Conservation (phyloP, 257 asterid genomes). For the Nicotiana tomentosiformis region DNA sequence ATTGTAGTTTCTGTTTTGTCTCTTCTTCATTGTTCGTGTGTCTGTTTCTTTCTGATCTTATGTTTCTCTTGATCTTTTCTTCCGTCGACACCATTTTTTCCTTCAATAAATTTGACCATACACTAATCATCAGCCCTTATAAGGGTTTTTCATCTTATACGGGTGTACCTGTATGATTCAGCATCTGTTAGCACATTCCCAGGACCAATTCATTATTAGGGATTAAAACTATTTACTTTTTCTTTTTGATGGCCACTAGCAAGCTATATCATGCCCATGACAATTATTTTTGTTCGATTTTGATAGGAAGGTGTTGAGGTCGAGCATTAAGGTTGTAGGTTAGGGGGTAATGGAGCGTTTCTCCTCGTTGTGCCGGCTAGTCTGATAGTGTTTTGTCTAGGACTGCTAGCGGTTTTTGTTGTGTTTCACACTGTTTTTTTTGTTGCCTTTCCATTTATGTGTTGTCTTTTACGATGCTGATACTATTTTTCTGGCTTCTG, state of each 20-base stretch:
- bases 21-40: not conserved
- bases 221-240: not conserved
- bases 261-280: not conserved
- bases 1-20: not conserved
- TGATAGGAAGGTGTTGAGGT: no score
- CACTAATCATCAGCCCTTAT: not conserved
- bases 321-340: no score
- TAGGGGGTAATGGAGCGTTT: no score
- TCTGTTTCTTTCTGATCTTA: not conserved
- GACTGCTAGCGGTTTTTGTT: no score
- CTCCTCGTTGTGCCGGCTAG: no score
- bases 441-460: no score
- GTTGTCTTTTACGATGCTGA: no score
- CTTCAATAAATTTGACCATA: not conserved
- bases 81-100: not conserved
- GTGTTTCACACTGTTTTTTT: no score
- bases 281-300: conserved; percentile 9
- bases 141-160: no score
- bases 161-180: no score
- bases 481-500: no score
- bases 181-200: not conserved
- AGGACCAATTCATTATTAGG: not conserved
- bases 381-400: no score
- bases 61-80: not conserved
- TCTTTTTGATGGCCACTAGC: not conserved